Base-by-base conservation (phyloP, 495 filamentous ascomycete genomes). In the Aspergillus cavernicola region DNA sequence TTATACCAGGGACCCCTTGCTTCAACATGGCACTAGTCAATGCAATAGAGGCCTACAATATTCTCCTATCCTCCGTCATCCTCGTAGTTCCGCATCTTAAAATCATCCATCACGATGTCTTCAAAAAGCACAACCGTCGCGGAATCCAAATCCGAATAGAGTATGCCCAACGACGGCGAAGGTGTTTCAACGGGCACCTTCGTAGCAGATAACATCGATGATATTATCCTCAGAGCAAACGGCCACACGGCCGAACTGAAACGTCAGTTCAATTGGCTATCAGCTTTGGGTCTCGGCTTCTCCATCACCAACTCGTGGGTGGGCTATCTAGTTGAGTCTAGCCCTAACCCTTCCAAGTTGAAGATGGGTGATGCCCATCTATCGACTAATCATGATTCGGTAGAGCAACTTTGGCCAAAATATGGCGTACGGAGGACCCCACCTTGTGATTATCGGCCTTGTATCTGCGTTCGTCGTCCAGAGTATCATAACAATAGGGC, bases 271-370 rank as follows among this genome's bases (percentile, higher is more conserved):
- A 62, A 54, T 16, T 57, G 56, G 29, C 15, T 71, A 13, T 60
- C 67, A 1, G 53, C 66, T 0, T 37, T 70, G 4, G 67, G 69
- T 0, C 36, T 74, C 13, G 64, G 59, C 0, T 72, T 70, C 43
- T 63, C 66, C 2, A 67, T 73, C 37, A 68, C 67, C 4, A 71
- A 69, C 49, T 68, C 70, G n/a, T 73, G 70, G 69, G 53, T 61
- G 24, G 69, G 69, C 7, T 66, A 64, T 28, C 29, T 63, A n/a
- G 54, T n/a, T 53, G 26, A 47, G 50, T 29, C 19, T 4, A 18
- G 7, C 15, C 23, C 33, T 9, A 28, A 22, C 23, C 2, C 31
- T 11, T 9, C 31, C n/a, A n/a, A n/a, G n/a, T n/a, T n/a, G n/a
- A n/a, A n/a, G n/a, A n/a, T n/a, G n/a, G n/a, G n/a, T n/a, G n/a